phyloP scores from a whole-genome alignment of 805 yeast species.

The Starmerella vitae region DNA sequence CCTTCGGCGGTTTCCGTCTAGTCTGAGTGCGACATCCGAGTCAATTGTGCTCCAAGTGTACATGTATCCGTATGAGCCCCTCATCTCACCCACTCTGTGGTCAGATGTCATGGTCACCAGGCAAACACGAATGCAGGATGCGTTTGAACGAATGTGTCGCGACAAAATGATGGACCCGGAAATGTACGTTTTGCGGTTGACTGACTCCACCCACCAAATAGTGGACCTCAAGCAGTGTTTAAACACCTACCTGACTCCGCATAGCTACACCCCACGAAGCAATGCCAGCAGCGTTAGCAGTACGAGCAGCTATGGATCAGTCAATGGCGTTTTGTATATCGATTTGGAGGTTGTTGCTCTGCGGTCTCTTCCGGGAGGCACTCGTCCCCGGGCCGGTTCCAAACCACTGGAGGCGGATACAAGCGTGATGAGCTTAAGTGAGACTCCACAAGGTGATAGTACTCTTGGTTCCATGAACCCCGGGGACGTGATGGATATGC shows the following conservation, averaged over 20 bases:
- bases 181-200: slow-evolving; percentile 25
- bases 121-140: slow-evolving; percentile 16
- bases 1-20: slow-evolving; percentile 2
- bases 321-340: background rate
- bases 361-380: slow-evolving; percentile 2
- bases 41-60: slow-evolving; percentile 18
- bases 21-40: slow-evolving; percentile 8
- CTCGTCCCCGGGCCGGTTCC: background rate
- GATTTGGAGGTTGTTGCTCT: slow-evolving; percentile 7
- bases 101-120: slow-evolving; percentile 16
- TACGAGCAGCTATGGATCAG: background rate
- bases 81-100: slow-evolving; percentile 24
- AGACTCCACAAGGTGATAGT: background rate
- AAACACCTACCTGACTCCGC: background rate
- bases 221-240: background rate
- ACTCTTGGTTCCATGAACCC: background rate
- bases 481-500: slow-evolving; percentile 16
- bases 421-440: background rate
- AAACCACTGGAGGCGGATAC: background rate
- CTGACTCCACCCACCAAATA: slow-evolving; percentile 15
- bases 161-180: slow-evolving; percentile 24
- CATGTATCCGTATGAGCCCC: slow-evolving; percentile 26
- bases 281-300: background rate
- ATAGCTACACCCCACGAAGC: background rate
- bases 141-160: slow-evolving; percentile 26